Evolutionary conservation across 495 filamentous ascomycete genomes (phyloP).

Genomic region (Aspergillus cavernicola): DNA sequence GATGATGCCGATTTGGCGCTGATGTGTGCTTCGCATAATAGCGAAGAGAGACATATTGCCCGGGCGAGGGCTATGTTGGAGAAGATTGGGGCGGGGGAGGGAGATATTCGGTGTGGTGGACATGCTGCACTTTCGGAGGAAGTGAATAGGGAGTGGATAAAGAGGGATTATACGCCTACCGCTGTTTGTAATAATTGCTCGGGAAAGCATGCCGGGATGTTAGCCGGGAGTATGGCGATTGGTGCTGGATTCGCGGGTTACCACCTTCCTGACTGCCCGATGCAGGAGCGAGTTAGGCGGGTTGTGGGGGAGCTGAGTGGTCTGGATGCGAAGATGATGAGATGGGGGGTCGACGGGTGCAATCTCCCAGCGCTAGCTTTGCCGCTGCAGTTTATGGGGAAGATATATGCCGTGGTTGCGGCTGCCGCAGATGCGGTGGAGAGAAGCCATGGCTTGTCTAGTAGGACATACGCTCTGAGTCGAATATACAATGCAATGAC

Average conservation of each 20-base stretch:
- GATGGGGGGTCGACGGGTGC: constrained; percentile 39
- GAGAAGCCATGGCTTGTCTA: background rate
- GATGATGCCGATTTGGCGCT: constrained; percentile 38
- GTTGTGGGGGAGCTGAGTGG: constrained; percentile 28
- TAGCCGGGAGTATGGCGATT: constrained; percentile 32
- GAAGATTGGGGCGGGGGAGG: constrained; percentile 22
- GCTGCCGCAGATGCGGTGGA: constrained; percentile 13
- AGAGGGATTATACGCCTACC: constrained; percentile 30
- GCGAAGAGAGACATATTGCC: constrained; percentile 34
- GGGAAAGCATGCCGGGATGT: constrained; percentile 40
- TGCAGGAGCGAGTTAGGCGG: constrained; percentile 29
- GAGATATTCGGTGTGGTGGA: constrained; percentile 34
- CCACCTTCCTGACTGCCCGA: constrained; percentile 24
- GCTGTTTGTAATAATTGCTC: constrained; percentile 37
- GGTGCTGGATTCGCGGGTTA: constrained; percentile 25
- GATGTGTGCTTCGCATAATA: constrained; percentile 45
- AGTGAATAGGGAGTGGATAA: constrained; percentile 35
- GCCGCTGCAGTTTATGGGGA: constrained; percentile 20
- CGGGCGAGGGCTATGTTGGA: constrained; percentile 32
- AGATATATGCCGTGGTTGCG: constrained; percentile 30
- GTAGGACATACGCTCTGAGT: constrained; percentile 11
- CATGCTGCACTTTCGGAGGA: constrained; percentile 29
- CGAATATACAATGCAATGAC: constrained; percentile 35
- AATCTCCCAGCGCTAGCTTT: constrained; percentile 37
- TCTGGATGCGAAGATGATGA: constrained; percentile 11